A percentile compares a stretch with the other conserved stretches of the same genome.
Evolutionary conservation across 345 rosid species (phyloP).

Genomic region (Psidium friedrichsthalianum): DNA sequence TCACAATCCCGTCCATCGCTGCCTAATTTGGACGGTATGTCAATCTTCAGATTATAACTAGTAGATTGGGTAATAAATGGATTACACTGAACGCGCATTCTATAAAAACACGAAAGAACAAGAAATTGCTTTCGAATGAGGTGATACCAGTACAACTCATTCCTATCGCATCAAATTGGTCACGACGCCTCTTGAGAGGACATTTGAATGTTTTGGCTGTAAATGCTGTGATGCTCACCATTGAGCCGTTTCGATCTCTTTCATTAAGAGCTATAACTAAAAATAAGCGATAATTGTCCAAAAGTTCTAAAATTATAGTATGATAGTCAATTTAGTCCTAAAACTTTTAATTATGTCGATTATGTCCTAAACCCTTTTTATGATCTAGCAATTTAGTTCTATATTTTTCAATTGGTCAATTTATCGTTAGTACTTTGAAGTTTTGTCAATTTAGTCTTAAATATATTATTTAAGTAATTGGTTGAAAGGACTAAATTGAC

Average conservation of each 20-base stretch:
- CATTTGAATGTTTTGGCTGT: background rate
- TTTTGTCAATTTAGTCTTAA: too few relatives aligned
- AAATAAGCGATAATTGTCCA: too few relatives aligned
- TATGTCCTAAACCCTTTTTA: too few relatives aligned
- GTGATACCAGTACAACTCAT: background rate
- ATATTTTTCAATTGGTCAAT: too few relatives aligned
- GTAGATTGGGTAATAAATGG: background rate
- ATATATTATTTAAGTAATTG: too few relatives aligned
- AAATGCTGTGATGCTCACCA: background rate
- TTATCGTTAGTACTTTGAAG: too few relatives aligned
- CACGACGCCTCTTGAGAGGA: background rate
- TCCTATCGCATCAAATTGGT: background rate
- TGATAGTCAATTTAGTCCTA: too few relatives aligned
- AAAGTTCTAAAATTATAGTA: too few relatives aligned
- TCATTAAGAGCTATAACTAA: background rate
- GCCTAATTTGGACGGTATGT: background rate
- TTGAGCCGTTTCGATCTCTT: background rate
- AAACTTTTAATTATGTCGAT: too few relatives aligned
- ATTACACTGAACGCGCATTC: background rate
- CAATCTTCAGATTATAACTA: background rate
- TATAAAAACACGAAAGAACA: background rate
- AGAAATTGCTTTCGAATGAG: background rate
- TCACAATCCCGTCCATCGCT: background rate
- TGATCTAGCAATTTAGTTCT: too few relatives aligned
- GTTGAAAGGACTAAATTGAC: too few relatives aligned